Evolutionary conservation across 2,329 filamentous ascomycete genomes (phyloP), one percentile per base, ranked within the genome.

Genomic region (Coleophoma eucalyptorum): DNA sequence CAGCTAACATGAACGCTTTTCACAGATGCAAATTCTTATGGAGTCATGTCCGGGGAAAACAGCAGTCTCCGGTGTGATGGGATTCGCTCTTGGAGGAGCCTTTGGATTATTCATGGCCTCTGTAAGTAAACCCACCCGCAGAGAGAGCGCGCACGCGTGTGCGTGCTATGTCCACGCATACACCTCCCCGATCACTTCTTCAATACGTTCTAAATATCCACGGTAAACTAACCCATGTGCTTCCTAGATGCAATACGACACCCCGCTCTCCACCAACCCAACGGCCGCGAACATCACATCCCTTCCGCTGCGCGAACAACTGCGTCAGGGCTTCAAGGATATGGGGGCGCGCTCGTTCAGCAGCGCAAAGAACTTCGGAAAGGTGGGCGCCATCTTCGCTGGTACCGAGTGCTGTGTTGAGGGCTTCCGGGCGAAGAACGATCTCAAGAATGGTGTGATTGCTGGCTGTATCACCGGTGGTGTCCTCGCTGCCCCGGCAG

Each of bases 31-130:
- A 63, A 55, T 46, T 31, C 44, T 66, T 2, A 96, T 97, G 90
- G 92, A 97, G 71, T 95, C 90, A 33, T 99, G 94, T 67, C 83
- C 87, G 20, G 86, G 86, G 51, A 99, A 99, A 71, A 89, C 90
- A 16, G 86, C 83, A 60, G 87, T 99, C 72, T 89, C 92, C 0
- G 94, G 93, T 51, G 89, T 87, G 20, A 95, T 95, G 83, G 94
- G 94, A 15, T 97, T 97, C 64, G 94, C 86, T 35, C 86, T 99
- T 58, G 94, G 94, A 56, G 94, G 91, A 63, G 77, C 95, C 41
- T 99, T 99, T 62, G 94, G 94, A 60, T 80, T 97, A 63, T 99
- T 99, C 77, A 99, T 97, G 93, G 90, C 92, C 53, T 94, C 89
- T 65, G 90, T 96, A 84, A 57, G 87, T 76, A 43, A 34, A 32